phyloP scores from a whole-genome alignment of 2,329 filamentous ascomycete species.

The Fusarium subtropicale region DNA sequence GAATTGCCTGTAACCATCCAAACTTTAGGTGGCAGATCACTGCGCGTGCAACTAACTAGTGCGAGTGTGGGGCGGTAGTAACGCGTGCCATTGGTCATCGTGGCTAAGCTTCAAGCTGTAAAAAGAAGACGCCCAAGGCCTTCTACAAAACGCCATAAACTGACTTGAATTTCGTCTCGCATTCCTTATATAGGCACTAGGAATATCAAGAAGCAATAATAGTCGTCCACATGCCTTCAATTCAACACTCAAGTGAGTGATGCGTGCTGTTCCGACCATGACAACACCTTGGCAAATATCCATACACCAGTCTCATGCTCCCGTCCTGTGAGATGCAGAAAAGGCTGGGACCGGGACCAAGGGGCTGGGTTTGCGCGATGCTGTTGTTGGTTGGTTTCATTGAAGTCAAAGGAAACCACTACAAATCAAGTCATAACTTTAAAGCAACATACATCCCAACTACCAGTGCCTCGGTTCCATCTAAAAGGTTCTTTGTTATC shows the following conservation, averaged over 20 bases:
- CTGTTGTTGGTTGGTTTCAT: neutral
- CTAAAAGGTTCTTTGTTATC: neutral
- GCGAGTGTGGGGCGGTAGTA: neutral
- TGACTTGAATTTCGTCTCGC: neutral
- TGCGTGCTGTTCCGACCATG: neutral
- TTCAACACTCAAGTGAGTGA: neutral
- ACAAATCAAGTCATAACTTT: neutral
- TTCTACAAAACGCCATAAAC: neutral
- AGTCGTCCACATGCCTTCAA: neutral
- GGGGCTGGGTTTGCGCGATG: neutral
- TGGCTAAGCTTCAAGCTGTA: neutral
- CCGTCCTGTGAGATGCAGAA: neutral
- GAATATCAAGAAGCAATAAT: neutral
- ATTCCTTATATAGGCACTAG: neutral
- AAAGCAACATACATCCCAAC: neutral
- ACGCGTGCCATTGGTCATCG: neutral
- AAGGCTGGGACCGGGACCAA: neutral
- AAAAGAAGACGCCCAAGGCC: neutral
- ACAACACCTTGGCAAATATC: neutral
- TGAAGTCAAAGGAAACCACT: neutral
- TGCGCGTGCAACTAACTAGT: neutral
- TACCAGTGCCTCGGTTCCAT: too few relatives aligned
- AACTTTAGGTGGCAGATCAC: neutral
- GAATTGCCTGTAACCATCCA: neutral
- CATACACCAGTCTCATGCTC: neutral